Base-by-base conservation (phyloP, 73 alveolate genomes). In the Paramecium sonneborni region DNA sequence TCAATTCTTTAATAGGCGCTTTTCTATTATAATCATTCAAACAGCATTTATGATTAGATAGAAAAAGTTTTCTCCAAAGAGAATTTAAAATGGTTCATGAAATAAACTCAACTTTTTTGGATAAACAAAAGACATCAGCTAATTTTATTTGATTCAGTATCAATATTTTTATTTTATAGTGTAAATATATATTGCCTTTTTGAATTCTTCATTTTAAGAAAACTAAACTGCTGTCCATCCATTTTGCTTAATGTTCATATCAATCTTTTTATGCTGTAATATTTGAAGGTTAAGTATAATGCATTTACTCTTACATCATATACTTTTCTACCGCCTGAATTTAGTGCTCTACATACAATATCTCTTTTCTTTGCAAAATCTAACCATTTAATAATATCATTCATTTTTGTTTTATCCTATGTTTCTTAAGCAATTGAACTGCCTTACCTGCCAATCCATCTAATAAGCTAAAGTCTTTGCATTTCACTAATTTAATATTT, bases 51-150 rank as follows among this genome's bases (percentile, higher is more conserved):
- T 56, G 62, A 85, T 56, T 56, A 56, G 32, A 56, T 28, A 57
- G 32, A 85, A 34, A 15, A 56, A 85, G 2, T 85, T 2, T 12
- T 23, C 44, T n/a, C 92, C 92, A 11, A 68, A 56, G 23, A 85
- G 57, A 28, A 85, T 85, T 30, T 56, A 85, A 62, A 85, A 85
- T 20, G 92, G 92, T 56, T 85, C 92, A 11, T 57, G 86, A 57
- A 85, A 44, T 24, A 85, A 85, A 11, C 24, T 28, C 14, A 56
- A 14, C 2, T 56, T 72, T 21, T 85, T 85, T 3, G 38, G 48
- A 72, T 85, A 85, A 5, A 46, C 85, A 68, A 24, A 18, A 68
- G 14, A 68, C 24, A 18, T 68, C 85, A 9, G 85, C 85, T 9
- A 28, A 23, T 18, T 68, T 46, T 5, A 18, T 10, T 7, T 68